These are phyloP conservation scores for Pseudocercospora vitis DNA, from an alignment of 2,329 filamentous ascomycete species.

Conservation along the genomic window DNA sequence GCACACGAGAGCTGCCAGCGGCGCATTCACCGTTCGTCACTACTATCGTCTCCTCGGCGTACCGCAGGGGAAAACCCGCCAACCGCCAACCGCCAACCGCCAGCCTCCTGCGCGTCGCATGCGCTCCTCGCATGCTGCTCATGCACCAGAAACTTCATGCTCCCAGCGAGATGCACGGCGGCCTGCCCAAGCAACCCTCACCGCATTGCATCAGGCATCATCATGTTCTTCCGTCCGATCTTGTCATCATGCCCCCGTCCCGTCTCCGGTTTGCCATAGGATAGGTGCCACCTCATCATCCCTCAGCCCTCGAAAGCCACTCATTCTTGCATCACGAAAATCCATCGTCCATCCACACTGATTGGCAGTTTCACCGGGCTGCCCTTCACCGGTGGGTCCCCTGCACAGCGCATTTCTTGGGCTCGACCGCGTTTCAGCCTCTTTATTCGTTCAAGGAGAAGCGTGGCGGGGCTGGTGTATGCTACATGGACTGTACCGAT, in stretches of 20 bases:
- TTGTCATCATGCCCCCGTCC: no score
- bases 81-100: neutral
- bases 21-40: neutral
- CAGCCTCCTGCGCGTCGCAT: constrained; percentile 11
- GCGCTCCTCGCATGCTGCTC: no score
- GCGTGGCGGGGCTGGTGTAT: constrained; percentile 3
- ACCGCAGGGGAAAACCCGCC: neutral
- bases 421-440: constrained; percentile 1
- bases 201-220: neutral
- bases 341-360: neutral
- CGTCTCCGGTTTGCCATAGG: no score
- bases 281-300: constrained; percentile 7
- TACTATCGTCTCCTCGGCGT: neutral
- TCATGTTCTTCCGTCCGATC: no score
- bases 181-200: neutral
- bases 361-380: neutral
- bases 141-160: neutral
- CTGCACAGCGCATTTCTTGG: neutral
- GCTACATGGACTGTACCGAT: neutral
- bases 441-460: constrained; percentile 4
- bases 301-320: neutral
- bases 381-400: neutral
- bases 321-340: neutral
- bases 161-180: neutral
- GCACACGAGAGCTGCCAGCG: neutral